A percentile compares a stretch with the other conserved stretches of the same genome.
Conservation (phyloP, 2,329 filamentous ascomycete genomes). For the Fusarium devonianum region DNA sequence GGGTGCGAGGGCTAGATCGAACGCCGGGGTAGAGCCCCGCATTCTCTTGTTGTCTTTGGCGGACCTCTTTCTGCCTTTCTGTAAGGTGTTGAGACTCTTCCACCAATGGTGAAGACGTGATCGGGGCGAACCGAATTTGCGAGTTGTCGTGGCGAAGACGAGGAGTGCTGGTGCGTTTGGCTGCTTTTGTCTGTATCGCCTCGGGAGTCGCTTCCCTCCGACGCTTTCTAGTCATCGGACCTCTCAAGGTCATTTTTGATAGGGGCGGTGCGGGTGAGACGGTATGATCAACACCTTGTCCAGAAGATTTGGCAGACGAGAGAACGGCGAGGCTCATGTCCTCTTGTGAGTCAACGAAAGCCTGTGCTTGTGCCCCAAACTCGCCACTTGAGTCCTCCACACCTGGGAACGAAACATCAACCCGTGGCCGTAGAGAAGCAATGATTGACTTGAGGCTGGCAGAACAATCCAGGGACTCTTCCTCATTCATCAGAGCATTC, state of each 20-base stretch:
- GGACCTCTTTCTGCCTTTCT: slow-evolving; percentile 79
- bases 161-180: slow-evolving; percentile 50
- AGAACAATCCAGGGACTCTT: slow-evolving; percentile 69
- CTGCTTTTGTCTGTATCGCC: slow-evolving; percentile 29
- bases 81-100: slow-evolving; percentile 78
- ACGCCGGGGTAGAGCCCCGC: slow-evolving; percentile 74
- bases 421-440: slow-evolving; percentile 62
- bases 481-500: slow-evolving; percentile 73
- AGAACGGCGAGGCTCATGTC: slow-evolving; percentile 48
- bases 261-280: slow-evolving; percentile 21
- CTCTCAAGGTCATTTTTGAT: slow-evolving; percentile 30
- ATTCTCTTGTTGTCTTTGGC: slow-evolving; percentile 73
- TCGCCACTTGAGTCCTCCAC: slow-evolving; percentile 49
- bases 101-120: slow-evolving; percentile 61
- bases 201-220: slow-evolving; percentile 42
- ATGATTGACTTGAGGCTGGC: slow-evolving; percentile 68
- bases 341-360: slow-evolving; percentile 59
- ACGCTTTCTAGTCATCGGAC: slow-evolving; percentile 40
- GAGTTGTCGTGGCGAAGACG: slow-evolving; percentile 80
- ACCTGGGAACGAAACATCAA: slow-evolving; percentile 57
- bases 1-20: slow-evolving; percentile 56
- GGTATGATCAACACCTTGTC: slow-evolving; percentile 30
- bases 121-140: slow-evolving; percentile 77
- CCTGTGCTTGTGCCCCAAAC: slow-evolving; percentile 49
- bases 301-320: slow-evolving; percentile 44